These are phyloP conservation scores for Penicillium crystallinum DNA, from an alignment of 495 filamentous ascomycete species.

Conservation along the genomic window DNA sequence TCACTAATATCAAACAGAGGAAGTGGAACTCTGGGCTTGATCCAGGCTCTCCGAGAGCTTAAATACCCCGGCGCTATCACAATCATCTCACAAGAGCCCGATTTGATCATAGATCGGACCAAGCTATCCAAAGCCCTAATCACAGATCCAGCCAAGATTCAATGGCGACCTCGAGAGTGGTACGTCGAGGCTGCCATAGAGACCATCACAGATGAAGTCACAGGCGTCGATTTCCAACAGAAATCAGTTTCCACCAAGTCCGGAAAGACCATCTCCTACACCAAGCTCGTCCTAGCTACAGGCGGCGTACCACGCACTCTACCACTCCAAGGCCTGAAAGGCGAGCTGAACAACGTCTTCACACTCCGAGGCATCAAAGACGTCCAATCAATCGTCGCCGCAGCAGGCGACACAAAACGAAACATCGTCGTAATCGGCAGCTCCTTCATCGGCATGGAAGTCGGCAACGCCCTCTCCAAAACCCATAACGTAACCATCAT, in stretches of 20 bases:
- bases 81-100: constrained; percentile 76
- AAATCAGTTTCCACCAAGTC: constrained; percentile 69
- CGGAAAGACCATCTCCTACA: constrained; percentile 67
- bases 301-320: constrained; percentile 76
- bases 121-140: constrained; percentile 95
- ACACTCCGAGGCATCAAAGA: constrained; percentile 69
- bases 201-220: constrained; percentile 68
- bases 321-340: constrained; percentile 76
- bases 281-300: constrained; percentile 84
- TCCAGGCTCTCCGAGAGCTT: constrained; percentile 75
- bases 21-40: constrained; percentile 69
- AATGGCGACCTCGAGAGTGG: constrained; percentile 68
- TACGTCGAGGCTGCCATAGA: constrained; percentile 72
- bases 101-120: constrained; percentile 83
- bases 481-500: constrained; percentile 81
- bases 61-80: constrained; percentile 80
- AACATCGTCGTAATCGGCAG: constrained; percentile 88
- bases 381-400: constrained; percentile 66
- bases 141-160: constrained; percentile 71
- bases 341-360: constrained; percentile 78
- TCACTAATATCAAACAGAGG: constrained; percentile 43
- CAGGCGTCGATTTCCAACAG: constrained; percentile 63
- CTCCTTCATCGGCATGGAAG: constrained; percentile 96
- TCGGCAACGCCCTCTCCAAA: constrained; percentile 70
- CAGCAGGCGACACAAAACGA: constrained; percentile 77